phyloP scores from a whole-genome alignment of 2,329 filamentous ascomycete genomes.

The Fusarium pseudocircinatum region DNA sequence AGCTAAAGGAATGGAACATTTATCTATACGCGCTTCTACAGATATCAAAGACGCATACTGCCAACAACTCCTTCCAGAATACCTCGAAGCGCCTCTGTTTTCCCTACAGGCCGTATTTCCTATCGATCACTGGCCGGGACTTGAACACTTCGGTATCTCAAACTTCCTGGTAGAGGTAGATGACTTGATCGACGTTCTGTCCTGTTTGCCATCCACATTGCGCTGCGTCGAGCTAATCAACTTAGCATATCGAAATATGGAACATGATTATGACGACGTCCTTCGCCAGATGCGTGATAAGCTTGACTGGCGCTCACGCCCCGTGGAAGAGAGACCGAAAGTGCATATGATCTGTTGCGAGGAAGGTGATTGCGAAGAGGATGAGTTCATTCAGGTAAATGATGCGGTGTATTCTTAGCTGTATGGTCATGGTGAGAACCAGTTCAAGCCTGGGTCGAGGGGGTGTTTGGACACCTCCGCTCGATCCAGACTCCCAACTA shows the following conservation, averaged over 20 bases:
- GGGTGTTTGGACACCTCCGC: neutral
- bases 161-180: neutral
- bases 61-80: neutral
- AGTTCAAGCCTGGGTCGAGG: neutral
- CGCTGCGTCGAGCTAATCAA: neutral
- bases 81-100: neutral
- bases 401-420: neutral
- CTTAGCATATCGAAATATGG: neutral
- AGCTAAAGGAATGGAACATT: neutral
- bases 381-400: neutral
- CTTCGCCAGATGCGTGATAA: neutral
- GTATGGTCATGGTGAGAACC: neutral
- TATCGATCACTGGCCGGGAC: neutral
- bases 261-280: accelerated
- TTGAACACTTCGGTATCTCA: neutral
- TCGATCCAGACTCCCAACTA: neutral
- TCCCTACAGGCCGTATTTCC: neutral
- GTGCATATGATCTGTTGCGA: neutral
- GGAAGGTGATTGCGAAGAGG: accelerated
- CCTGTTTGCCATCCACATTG: neutral
- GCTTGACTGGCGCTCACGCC: neutral
- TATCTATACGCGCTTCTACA: neutral
- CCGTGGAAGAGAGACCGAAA: neutral
- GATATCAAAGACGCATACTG: accelerated
- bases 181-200: neutral